Percentiles rank a stretch among this genome's conserved stretches.
phyloP scores from a whole-genome alignment of 495 filamentous ascomycete species.

The Aspergillus indologenus region DNA sequence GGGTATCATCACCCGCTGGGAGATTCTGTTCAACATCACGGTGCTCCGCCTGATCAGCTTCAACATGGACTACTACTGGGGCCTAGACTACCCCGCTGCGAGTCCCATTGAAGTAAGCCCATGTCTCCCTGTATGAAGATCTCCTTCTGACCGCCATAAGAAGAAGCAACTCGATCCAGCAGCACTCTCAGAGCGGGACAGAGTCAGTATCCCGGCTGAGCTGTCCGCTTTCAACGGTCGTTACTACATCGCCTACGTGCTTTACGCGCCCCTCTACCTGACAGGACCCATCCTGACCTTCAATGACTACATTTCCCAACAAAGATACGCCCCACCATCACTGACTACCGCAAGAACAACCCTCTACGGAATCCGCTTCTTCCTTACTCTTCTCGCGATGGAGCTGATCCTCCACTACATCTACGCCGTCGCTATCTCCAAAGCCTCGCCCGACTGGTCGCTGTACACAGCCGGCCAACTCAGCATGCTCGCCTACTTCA shows the following conservation, averaged over 20 bases:
- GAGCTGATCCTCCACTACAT: constrained; percentile 91
- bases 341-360: constrained; percentile 64
- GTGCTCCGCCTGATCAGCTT: constrained; percentile 90
- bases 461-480: constrained; percentile 86
- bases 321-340: constrained; percentile 64
- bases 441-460: constrained; percentile 72
- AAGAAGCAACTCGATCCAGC: constrained; percentile 95
- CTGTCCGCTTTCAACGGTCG: constrained; percentile 67
- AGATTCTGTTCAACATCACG: constrained; percentile 96
- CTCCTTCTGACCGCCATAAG: constrained; percentile 68
- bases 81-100: constrained; percentile 58
- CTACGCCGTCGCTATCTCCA: constrained; percentile 90
- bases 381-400: constrained; percentile 80
- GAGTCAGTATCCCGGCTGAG: constrained; percentile 71
- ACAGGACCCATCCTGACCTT: constrained; percentile 93
- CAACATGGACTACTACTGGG: constrained; percentile 97
- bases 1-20: constrained; percentile 84
- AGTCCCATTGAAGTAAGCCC: constrained; percentile 79
- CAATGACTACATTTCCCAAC: constrained; percentile 95
- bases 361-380: constrained; percentile 81
- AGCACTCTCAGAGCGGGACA: constrained; percentile 80
- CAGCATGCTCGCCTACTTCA: constrained; percentile 90
- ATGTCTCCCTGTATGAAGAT: constrained; percentile 5
- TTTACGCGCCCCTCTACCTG: constrained; percentile 92
- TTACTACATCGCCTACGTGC: constrained; percentile 81